Percentiles rank a stretch among this genome's conserved stretches.
Conservation (phyloP, 2,329 filamentous ascomycete genomes). For the Penicillium sp. region DNA sequence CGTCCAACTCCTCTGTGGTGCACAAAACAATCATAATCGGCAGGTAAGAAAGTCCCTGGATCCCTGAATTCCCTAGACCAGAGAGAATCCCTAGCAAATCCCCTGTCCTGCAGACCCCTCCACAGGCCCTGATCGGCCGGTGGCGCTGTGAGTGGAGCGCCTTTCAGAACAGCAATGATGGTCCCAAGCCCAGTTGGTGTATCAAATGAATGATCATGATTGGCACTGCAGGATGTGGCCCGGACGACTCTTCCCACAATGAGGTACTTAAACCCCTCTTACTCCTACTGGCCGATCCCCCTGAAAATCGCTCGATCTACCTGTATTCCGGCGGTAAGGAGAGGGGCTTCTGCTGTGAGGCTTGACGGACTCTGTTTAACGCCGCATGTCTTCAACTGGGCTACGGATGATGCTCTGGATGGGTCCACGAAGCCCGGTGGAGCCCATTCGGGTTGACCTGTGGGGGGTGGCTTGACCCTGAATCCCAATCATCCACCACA, state of each 20-base stretch:
- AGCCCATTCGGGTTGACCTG: neutral
- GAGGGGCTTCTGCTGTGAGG: neutral
- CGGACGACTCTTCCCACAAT: neutral
- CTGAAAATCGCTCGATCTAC: neutral
- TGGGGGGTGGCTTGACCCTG: neutral
- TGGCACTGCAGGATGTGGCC: neutral
- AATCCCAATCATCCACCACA: neutral
- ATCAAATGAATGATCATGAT: neutral
- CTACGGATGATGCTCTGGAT: neutral
- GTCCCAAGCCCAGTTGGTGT: neutral
- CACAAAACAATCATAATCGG: neutral
- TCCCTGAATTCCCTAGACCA: conserved; percentile 2
- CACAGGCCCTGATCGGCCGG: conserved; percentile 9
- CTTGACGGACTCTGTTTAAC: neutral
- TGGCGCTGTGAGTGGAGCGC: conserved; percentile 2
- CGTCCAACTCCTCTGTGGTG: neutral
- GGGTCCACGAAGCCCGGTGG: neutral
- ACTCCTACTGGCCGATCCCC: neutral
- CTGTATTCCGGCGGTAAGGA: neutral
- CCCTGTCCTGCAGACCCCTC: conserved; percentile 1
- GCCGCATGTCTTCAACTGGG: neutral
- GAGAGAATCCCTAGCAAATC: conserved; percentile 3
- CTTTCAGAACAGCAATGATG: conserved; percentile 5
- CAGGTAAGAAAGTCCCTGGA: neutral
- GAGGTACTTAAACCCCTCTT: neutral